Conservation (phyloP, 257 asterid species). For the Plantago major region DNA sequence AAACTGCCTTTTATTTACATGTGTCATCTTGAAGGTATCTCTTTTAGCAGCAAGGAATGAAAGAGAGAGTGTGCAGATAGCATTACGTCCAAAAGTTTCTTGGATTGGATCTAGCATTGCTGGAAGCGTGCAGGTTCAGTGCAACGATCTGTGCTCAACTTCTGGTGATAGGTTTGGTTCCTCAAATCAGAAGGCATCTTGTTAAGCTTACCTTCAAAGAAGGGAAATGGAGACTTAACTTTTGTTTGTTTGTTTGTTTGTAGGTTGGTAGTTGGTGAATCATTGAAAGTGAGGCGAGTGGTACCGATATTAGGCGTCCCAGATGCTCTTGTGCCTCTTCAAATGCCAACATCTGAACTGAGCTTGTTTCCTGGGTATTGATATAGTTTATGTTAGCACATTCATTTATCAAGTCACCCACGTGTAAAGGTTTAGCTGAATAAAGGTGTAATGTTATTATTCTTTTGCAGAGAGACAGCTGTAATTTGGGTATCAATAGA, state of each 20-base stretch:
- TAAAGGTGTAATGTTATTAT: constrained; percentile 5
- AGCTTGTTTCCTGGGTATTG: constrained; percentile 81
- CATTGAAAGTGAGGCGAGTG: constrained; percentile 76
- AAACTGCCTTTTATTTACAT: constrained; percentile 24
- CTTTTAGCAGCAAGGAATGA: constrained; percentile 95
- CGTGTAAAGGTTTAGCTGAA: constrained; percentile 8
- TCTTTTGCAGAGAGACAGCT: constrained; percentile 70
- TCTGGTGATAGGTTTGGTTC: constrained; percentile 78
- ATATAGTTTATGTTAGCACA: neutral
- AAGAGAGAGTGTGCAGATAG: constrained; percentile 93
- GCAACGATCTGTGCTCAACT: constrained; percentile 69
- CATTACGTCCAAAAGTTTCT: constrained; percentile 88
- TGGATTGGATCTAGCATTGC: constrained; percentile 80
- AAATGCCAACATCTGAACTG: constrained; percentile 57
- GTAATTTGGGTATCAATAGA: constrained; percentile 81
- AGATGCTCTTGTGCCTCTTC: constrained; percentile 96
- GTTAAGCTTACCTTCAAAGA: constrained; percentile 14
- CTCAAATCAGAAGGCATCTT: constrained; percentile 15
- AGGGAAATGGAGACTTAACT: constrained; percentile 11
- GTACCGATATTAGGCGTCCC: constrained; percentile 91
- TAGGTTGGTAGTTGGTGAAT: constrained; percentile 82
- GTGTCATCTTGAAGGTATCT: constrained; percentile 69
- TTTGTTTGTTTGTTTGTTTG: constrained; percentile 21
- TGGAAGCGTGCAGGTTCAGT: constrained; percentile 77
- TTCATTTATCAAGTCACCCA: constrained; percentile 5